Evolutionary conservation across 1,284 basidiomycete genomes (phyloP), one percentile per base, ranked within the genome.

Genomic region (Leccinum fallax): DNA sequence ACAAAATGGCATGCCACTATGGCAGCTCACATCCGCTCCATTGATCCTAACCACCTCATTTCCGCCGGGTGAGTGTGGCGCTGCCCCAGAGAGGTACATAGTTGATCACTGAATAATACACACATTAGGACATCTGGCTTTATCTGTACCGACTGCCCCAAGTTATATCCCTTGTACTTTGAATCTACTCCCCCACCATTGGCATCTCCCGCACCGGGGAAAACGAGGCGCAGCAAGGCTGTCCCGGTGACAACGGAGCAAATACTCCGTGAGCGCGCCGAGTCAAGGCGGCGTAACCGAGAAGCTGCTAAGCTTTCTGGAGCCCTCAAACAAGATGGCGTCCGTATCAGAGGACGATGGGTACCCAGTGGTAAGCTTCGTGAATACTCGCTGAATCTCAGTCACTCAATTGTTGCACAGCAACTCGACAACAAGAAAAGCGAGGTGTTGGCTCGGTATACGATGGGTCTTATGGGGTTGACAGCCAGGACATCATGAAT

Each of bases 41-140:
- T 84, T 46, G 88, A 90, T 68, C 81, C 83, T 4, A 87, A 89
- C 66, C 89, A 90, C 71, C 74, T 90, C 49, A 78, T 89, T 53
- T 79, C 85, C 9, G 79, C 86, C 43, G 88, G 89, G 84, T 87
- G 68, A 65, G 78, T 66, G 19, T 24, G 40, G 16, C 19, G 61
- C 48, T 19, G 61, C 48, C 30, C 21, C 19, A 38, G 2, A 11
- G n/a, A 36, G 51, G 38, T 28, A 55, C 36, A 36, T 26, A 26
- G 19, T 16, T 65, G 48, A 51, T 52, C 53, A 21, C 38, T 30
- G 4, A 13, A 61, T 52, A 9, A 19, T 10, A n/a, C 30, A 49
- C 36, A 43, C 15, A 24, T 51, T 63, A 89, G 87, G 28, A 77
- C 76, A 36, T 81, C 82, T 65, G 88, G 88, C 11, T 89, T 84